These are phyloP conservation scores for Leishmania martiniquensis DNA, from an alignment of 208 protist genomes.

Conservation along the genomic window DNA sequence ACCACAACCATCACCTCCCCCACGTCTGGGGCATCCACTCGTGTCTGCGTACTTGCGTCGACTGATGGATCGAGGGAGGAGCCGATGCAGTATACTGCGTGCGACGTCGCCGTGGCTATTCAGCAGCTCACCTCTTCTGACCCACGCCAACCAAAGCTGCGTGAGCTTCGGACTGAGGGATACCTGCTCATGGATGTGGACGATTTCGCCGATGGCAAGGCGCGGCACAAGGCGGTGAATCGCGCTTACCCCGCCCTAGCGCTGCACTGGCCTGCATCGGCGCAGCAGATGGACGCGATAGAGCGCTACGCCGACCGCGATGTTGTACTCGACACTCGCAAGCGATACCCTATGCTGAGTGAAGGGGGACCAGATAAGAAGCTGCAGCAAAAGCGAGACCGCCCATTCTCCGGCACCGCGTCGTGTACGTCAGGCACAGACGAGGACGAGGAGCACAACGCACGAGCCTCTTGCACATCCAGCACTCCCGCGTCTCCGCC, in stretches of 20 bases:
- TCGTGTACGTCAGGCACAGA: neutral
- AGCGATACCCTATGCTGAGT: constrained; percentile 30
- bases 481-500: neutral
- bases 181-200: constrained; percentile 61
- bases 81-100: constrained; percentile 19
- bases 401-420: constrained; percentile 12
- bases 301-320: constrained; percentile 46
- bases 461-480: neutral
- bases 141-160: constrained; percentile 23
- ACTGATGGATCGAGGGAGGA: neutral
- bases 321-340: constrained; percentile 33
- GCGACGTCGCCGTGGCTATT: constrained; percentile 19
- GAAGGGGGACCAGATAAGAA: neutral
- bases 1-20: neutral
- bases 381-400: constrained; percentile 10
- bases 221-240: constrained; percentile 55
- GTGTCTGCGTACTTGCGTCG: neutral
- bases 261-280: constrained; percentile 30
- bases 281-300: constrained; percentile 27
- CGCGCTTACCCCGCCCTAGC: constrained; percentile 47
- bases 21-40: neutral
- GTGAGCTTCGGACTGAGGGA: constrained; percentile 49
- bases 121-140: constrained; percentile 22
- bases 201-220: constrained; percentile 40
- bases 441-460: neutral